Conservation (phyloP, 495 filamentous ascomycete species). For the Chaetomium fimeti region DNA sequence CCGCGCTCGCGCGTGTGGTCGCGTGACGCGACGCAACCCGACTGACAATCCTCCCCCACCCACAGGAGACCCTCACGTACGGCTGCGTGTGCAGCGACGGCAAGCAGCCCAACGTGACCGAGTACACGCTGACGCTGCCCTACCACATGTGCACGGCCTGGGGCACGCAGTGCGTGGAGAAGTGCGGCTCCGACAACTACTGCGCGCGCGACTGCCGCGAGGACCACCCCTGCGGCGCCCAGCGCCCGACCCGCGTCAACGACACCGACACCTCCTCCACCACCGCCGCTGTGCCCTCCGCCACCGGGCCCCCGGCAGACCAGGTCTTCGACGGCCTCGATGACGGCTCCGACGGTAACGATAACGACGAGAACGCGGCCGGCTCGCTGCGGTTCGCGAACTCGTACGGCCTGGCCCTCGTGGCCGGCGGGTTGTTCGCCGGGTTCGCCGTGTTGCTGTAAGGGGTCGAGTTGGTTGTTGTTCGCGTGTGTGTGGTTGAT, state of each 20-base stretch:
- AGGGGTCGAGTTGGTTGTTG: slow-evolving; percentile 17
- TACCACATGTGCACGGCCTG: slow-evolving; percentile 77
- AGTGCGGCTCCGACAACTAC: slow-evolving; percentile 56
- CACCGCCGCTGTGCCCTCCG: slow-evolving; percentile 44
- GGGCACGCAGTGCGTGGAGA: slow-evolving; percentile 66
- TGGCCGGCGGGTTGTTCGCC: slow-evolving; percentile 60
- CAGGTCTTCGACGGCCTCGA: slow-evolving; percentile 52
- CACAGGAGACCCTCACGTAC: slow-evolving; percentile 64
- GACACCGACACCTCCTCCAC: slow-evolving; percentile 53
- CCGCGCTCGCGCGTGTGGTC: too few species aligned
- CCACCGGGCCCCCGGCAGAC: slow-evolving; percentile 40
- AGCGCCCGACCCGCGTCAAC: slow-evolving; percentile 63
- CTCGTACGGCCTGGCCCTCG: slow-evolving; percentile 56
- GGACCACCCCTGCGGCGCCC: slow-evolving; percentile 78
- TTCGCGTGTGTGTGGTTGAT: not conserved
- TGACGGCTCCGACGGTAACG: slow-evolving; percentile 33
- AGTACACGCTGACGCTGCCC: slow-evolving; percentile 84
- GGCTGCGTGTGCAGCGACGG: slow-evolving; percentile 74
- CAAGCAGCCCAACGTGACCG: slow-evolving; percentile 67
- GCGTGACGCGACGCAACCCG: too few species aligned
- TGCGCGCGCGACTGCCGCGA: slow-evolving; percentile 66
- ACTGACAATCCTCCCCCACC: slow-evolving; percentile 19
- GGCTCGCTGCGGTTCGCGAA: slow-evolving; percentile 53
- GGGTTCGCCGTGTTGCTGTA: slow-evolving; percentile 64
- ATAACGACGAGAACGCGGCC: slow-evolving; percentile 34